Percentiles rank a stretch among this genome's conserved stretches.
Conservation (phyloP, 352 stramenopile species). For the Pythium rhizo-oryzae region DNA sequence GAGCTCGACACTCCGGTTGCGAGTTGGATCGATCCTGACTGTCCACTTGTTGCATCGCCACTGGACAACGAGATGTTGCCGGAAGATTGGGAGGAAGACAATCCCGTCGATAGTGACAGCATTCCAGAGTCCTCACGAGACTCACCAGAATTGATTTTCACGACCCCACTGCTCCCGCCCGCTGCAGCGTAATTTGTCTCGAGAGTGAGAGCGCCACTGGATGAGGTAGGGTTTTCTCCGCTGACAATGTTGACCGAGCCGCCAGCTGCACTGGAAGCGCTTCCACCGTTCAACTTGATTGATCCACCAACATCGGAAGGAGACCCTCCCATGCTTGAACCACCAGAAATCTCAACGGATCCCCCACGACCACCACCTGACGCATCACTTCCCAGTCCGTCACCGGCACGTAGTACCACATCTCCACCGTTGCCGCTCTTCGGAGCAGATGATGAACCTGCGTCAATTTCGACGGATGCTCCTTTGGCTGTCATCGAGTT, state of each 20-base stretch:
- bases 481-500: conserved; percentile 40
- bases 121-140: conserved; percentile 23
- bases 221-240: conserved; percentile 45
- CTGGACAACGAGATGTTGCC: conserved; percentile 20
- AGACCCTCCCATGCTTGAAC: conserved; percentile 49
- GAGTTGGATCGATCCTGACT: conserved; percentile 20
- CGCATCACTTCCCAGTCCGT: conserved; percentile 42
- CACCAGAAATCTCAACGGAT: conserved; percentile 42
- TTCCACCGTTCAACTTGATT: conserved; percentile 43
- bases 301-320: conserved; percentile 45
- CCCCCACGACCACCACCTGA: conserved; percentile 47
- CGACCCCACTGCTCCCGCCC: conserved; percentile 41
- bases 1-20: conserved; percentile 16
- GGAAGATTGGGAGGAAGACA: conserved; percentile 7
- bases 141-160: conserved; percentile 26
- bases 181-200: conserved; percentile 35
- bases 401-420: conserved; percentile 41
- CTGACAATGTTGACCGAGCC: conserved; percentile 49
- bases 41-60: conserved; percentile 10
- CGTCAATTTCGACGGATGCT: conserved; percentile 39
- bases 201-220: conserved; percentile 49
- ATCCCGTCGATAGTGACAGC: conserved; percentile 29
- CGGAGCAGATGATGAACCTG: conserved; percentile 41
- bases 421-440: conserved; percentile 43
- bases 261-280: conserved; percentile 43